Percentiles rank a stretch among this genome's conserved stretches.
These are phyloP conservation scores for Phyllosticta citriasiana DNA, from an alignment of 2,329 filamentous ascomycete species.

Conservation along the genomic window DNA sequence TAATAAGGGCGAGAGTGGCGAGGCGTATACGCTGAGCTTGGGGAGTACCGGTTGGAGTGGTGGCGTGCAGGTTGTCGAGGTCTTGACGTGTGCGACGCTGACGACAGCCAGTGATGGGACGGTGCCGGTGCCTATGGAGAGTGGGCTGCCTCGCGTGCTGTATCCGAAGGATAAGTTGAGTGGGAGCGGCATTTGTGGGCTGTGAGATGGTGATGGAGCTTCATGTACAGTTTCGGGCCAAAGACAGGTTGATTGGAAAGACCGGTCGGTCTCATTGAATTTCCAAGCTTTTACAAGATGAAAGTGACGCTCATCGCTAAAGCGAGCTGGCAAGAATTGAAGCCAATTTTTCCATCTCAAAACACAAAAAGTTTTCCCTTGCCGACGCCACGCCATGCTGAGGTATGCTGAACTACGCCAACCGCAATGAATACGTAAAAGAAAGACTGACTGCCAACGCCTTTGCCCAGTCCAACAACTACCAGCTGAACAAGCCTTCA, in stretches of 20 bases:
- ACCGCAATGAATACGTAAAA: too few relatives aligned
- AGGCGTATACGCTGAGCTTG: constrained; percentile 23
- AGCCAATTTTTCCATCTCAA: too few relatives aligned
- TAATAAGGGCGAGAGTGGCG: constrained; percentile 28
- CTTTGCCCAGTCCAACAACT: neutral
- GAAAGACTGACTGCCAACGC: neutral
- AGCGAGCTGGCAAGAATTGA: too few relatives aligned
- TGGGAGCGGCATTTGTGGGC: constrained; percentile 15
- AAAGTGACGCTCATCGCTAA: neutral
- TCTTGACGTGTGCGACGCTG: constrained; percentile 23
- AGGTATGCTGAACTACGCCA: too few relatives aligned
- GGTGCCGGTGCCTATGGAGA: constrained; percentile 25
- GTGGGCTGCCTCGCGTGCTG: constrained; percentile 26
- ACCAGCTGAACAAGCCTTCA: constrained; percentile 33
- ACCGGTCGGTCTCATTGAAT: too few relatives aligned
- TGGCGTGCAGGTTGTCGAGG: constrained; percentile 21
- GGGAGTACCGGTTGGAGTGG: constrained; percentile 19
- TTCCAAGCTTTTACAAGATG: neutral
- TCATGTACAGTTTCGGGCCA: too few relatives aligned
- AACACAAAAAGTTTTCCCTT: too few relatives aligned
- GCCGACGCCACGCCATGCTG: too few relatives aligned
- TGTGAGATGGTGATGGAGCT: neutral
- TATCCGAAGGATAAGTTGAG: constrained; percentile 18
- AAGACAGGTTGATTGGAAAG: too few relatives aligned
- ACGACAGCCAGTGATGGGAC: constrained; percentile 18